Evolutionary conservation across 495 filamentous ascomycete genomes (phyloP).

Genomic region (Trichocladium uniseriatum): DNA sequence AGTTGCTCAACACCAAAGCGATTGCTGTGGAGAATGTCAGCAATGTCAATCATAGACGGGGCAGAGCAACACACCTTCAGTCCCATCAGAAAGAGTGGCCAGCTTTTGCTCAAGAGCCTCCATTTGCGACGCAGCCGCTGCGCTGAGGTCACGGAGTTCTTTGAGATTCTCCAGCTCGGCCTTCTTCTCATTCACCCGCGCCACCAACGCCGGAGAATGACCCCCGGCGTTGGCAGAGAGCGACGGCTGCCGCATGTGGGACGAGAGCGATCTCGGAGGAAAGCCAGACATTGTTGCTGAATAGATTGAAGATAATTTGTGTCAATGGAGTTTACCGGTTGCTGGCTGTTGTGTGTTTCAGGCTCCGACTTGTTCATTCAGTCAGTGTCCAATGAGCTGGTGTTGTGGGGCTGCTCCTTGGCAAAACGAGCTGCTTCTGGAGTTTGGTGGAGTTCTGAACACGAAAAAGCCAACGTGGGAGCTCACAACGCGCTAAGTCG

Average conservation of each 20-base stretch:
- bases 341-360: neutral
- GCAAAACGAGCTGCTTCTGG: neutral
- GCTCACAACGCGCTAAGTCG: constrained; percentile 13
- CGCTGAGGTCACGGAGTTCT: constrained; percentile 81
- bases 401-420: neutral
- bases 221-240: constrained; percentile 42
- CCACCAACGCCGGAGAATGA: constrained; percentile 72
- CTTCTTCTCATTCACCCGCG: constrained; percentile 88
- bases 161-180: constrained; percentile 83
- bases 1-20: constrained; percentile 85
- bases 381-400: too few species aligned
- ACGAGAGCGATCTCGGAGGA: constrained; percentile 47
- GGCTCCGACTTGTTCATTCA: too few species aligned
- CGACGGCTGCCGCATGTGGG: constrained; percentile 54
- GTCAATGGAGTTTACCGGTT: neutral
- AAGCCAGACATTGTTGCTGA: constrained; percentile 25
- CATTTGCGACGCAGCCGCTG: constrained; percentile 82
- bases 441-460: neutral
- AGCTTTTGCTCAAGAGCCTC: constrained; percentile 81
- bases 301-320: neutral
- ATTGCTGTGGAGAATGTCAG: constrained; percentile 50
- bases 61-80: constrained; percentile 56
- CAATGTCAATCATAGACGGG: neutral
- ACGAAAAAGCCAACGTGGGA: too few species aligned
- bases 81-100: constrained; percentile 78